Evolutionary conservation across 768 basidiomycete species (phyloP), one percentile per base, ranked within the genome.

Genomic region (Pleurotus sapidus): DNA sequence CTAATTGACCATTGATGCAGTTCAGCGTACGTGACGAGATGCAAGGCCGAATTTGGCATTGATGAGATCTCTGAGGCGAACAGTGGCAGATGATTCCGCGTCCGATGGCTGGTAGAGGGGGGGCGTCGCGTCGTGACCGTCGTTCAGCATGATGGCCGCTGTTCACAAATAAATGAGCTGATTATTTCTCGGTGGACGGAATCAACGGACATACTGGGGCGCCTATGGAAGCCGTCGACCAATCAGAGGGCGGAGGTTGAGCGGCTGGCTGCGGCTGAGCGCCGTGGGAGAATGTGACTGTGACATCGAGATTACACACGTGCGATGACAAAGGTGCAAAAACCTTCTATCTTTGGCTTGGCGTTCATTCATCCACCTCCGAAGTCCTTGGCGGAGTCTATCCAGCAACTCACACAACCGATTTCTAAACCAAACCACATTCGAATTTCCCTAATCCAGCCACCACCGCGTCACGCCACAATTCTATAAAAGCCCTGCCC

Each of bases 1-100:
- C 71, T 61, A 4, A 76, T 80, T 1, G 88, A 90, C 89, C 89
- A 89, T 39, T 60, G 66, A 64, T 84, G 89, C 5, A 92, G 75
- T 55, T 91, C 87, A 55, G 77, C 65, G 67, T 91, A 91, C 9
- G 81, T 74, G 27, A 62, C 53, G 12, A 91, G 71, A 12, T 70
- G 59, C 8, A 84, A 69, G 15, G 15, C 67, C 68, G 58, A 80
- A 74, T 11, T 68, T 70, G 43, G 70, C 59, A 67, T 89, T 91
- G 62, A 86, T 74, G 57, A 65, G 71, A 58, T 70, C 62, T 53
- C 82, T 72, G 68, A 88, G 81, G 37, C 70, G 74, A 61, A 79
- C 76, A 9, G 76, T 75, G 0, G 78, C 71, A n/a, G 84, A 75
- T 5, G 71, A 57, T 47, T 74, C 69, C 30, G 77, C 71, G 59